These are phyloP conservation scores for Boletus rubescentipes DNA, from an alignment of 768 basidiomycete genomes.

Conservation along the genomic window DNA sequence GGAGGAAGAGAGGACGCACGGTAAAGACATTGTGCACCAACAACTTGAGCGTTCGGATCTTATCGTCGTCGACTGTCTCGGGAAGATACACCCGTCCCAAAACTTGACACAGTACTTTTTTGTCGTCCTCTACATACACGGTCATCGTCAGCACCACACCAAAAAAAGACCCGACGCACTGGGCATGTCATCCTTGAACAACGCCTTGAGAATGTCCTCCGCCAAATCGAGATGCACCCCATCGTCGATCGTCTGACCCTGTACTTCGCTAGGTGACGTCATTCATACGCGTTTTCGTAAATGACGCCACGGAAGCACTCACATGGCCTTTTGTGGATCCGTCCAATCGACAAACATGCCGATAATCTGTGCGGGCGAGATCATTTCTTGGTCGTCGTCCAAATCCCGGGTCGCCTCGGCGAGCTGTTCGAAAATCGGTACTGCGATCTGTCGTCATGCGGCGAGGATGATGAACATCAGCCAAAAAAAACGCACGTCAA, in stretches of 20 bases:
- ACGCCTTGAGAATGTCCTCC: constrained; percentile 45
- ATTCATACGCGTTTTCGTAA: background rate
- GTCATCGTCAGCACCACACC: background rate
- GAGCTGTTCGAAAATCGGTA: constrained; percentile 64
- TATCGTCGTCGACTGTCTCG: constrained; percentile 51
- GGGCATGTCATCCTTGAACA: constrained; percentile 48
- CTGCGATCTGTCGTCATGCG: constrained; percentile 54
- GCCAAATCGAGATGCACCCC: constrained; percentile 57
- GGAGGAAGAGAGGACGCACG: constrained; percentile 2
- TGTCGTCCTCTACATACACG: constrained; percentile 44
- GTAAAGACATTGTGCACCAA: constrained; percentile 46
- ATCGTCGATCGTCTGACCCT: constrained; percentile 39
- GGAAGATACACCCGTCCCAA: constrained; percentile 67
- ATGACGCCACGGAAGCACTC: constrained; percentile 15
- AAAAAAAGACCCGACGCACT: constrained; percentile 42
- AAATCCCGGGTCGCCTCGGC: constrained; percentile 36
- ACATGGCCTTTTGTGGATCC: constrained; percentile 71
- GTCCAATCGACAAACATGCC: constrained; percentile 20
- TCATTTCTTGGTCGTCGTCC: too few relatives aligned
- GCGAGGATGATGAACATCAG: constrained; percentile 29
- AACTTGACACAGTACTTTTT: constrained; percentile 63
- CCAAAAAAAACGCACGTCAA: too few relatives aligned
- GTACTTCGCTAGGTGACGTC: constrained; percentile 36
- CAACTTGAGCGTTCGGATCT: constrained; percentile 60
- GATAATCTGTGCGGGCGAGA: too few relatives aligned